phyloP scores from a whole-genome alignment of 768 basidiomycete species.

The Amylocystis lapponica region DNA sequence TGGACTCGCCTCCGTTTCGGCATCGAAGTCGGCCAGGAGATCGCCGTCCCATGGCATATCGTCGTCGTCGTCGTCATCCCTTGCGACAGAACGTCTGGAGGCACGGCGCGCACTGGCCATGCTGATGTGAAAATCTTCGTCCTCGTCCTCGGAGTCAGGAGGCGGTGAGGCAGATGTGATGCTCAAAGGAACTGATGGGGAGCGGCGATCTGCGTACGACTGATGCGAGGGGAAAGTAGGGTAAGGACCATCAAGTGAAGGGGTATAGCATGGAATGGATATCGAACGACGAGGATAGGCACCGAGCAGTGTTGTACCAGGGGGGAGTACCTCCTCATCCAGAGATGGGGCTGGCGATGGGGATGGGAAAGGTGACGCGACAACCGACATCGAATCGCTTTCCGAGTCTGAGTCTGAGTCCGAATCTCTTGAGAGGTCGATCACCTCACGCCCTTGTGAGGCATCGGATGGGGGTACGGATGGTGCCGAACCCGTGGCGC shows the following conservation, averaged over 20 bases:
- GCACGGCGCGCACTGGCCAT: conserved; percentile 34
- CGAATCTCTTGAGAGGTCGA: conserved; percentile 38
- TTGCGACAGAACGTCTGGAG: conserved; percentile 6
- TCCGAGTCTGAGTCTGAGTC: conserved; percentile 27
- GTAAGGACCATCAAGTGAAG: conserved; percentile 34
- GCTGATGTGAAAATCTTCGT: conserved; percentile 34
- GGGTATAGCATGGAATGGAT: conserved; percentile 51
- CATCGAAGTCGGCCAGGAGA: conserved; percentile 51
- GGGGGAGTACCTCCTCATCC: conserved; percentile 28
- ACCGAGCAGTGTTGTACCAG: no score
- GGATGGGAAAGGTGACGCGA: conserved; percentile 31
- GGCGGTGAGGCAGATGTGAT: conserved; percentile 52
- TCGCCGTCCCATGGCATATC: conserved; percentile 31
- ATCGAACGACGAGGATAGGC: conserved; percentile 35
- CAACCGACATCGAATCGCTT: conserved; percentile 27
- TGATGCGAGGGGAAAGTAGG: conserved; percentile 20
- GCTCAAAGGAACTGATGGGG: conserved; percentile 52
- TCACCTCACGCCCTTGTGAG: conserved; percentile 22
- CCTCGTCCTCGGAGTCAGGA: conserved; percentile 65
- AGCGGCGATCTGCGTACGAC: conserved; percentile 38
- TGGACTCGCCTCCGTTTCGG: conserved; percentile 53
- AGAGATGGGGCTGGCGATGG: conserved; percentile 39
- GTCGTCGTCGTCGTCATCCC: conserved; percentile 19
- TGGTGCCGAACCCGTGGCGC: conserved; percentile 17
- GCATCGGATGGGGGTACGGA: conserved; percentile 12